Percentiles rank a stretch among this genome's conserved stretches.
Conservation (phyloP, 2,329 filamentous ascomycete genomes). For the Cladophialophora carrionii region DNA sequence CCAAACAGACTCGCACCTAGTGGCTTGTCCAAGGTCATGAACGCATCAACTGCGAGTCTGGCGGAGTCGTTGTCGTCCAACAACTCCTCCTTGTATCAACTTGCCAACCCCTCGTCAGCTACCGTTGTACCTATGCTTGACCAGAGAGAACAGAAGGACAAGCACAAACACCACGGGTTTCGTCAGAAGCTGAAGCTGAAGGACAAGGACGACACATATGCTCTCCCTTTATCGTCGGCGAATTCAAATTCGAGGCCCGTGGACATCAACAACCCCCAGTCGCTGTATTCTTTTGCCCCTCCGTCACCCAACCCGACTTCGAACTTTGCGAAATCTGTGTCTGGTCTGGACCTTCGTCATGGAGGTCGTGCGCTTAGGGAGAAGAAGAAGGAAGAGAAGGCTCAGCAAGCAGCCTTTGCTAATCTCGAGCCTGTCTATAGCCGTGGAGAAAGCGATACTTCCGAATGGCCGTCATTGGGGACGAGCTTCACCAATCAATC, state of each 20-base stretch:
- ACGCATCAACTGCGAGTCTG: conserved; percentile 63
- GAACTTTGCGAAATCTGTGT: conserved; percentile 78
- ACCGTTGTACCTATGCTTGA: conserved; percentile 50
- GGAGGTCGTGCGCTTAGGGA: conserved; percentile 76
- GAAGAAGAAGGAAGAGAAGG: conserved; percentile 75
- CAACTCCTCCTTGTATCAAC: conserved; percentile 62
- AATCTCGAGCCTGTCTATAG: conserved; percentile 40
- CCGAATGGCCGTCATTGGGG: conserved; percentile 38
- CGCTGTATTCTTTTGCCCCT: conserved; percentile 68
- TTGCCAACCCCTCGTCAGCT: conserved; percentile 62
- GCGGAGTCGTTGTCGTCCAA: conserved; percentile 58
- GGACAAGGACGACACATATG: conserved; percentile 61
- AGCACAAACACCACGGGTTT: conserved; percentile 65
- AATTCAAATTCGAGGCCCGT: conserved; percentile 67
- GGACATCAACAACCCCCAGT: conserved; percentile 65
- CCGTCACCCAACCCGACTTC: conserved; percentile 63
- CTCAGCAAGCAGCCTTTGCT: conserved; percentile 38
- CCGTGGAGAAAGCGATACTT: conserved; percentile 37
- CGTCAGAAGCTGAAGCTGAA: conserved; percentile 67
- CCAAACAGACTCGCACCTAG: conserved; percentile 61
- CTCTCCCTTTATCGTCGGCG: conserved; percentile 65
- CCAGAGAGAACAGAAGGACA: conserved; percentile 46
- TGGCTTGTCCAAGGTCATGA: conserved; percentile 59
- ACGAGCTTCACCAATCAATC: conserved; percentile 35
- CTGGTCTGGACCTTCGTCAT: conserved; percentile 76